Percentiles rank a stretch among this genome's conserved stretches.
phyloP scores from a whole-genome alignment of 2,329 filamentous ascomycete genomes.

The Seiridium unicorne region DNA sequence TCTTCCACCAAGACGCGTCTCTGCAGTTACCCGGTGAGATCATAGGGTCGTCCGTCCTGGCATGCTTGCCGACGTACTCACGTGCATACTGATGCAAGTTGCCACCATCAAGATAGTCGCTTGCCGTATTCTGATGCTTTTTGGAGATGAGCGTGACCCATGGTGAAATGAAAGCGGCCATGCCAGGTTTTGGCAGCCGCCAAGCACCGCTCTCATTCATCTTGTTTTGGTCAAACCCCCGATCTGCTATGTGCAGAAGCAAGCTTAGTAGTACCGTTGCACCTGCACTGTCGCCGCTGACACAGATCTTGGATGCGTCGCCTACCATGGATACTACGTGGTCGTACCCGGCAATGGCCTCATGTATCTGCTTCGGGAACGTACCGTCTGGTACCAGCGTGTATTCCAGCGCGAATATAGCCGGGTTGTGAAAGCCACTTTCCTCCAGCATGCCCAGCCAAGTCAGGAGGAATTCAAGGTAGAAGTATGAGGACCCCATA shows the following conservation, averaged over 20 bases:
- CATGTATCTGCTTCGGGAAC: conserved; percentile 71
- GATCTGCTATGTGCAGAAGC: conserved; percentile 62
- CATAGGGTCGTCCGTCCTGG: conserved; percentile 48
- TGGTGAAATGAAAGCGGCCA: conserved; percentile 75
- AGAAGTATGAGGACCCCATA: conserved; percentile 81
- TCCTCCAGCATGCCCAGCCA: conserved; percentile 66
- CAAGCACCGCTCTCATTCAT: conserved; percentile 31
- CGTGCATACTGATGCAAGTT: conserved; percentile 68
- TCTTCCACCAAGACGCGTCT: conserved; percentile 64
- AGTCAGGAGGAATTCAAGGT: conserved; percentile 76
- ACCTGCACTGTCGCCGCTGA: conserved; percentile 79
- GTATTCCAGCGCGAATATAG: conserved; percentile 78
- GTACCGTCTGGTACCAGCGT: conserved; percentile 72
- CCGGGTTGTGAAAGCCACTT: conserved; percentile 70
- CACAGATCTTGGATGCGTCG: conserved; percentile 62
- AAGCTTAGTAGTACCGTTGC: conserved; percentile 72
- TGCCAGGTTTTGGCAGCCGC: conserved; percentile 33
- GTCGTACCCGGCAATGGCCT: conserved; percentile 69
- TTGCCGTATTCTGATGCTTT: conserved; percentile 65
- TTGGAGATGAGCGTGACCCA: conserved; percentile 74
- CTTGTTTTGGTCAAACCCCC: conserved; percentile 27
- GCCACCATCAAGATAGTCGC: conserved; percentile 71
- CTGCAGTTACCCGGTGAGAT: conserved; percentile 72
- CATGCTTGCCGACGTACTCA: conserved; percentile 60
- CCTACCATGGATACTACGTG: conserved; percentile 61